A percentile compares a stretch with the other conserved stretches of the same genome.
phyloP scores from a whole-genome alignment of 108 stramenopile species.

The Conticribra guillardii region DNA sequence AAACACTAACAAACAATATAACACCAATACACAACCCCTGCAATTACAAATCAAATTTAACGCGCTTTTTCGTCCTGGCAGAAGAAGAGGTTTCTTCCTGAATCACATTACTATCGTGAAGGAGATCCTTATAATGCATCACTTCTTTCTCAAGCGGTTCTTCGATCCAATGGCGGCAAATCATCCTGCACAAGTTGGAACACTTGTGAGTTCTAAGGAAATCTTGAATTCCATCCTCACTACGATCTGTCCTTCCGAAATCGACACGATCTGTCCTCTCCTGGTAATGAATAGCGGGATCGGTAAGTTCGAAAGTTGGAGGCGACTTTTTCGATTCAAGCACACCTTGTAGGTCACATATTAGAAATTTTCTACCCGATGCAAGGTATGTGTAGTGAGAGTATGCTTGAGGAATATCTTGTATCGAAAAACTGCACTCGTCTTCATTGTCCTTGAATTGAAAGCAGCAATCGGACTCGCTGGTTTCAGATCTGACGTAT shows the following conservation, averaged over 20 bases:
- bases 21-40: too few species aligned
- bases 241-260: slow-evolving; percentile 55
- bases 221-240: slow-evolving; percentile 49
- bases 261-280: slow-evolving; percentile 25
- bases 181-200: slow-evolving; percentile 49
- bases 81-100: not conserved
- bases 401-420: slow-evolving; percentile 57
- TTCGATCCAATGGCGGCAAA: slow-evolving; percentile 34
- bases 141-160: slow-evolving; percentile 10
- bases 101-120: too few species aligned
- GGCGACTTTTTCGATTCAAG: slow-evolving; percentile 1
- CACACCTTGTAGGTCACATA: slow-evolving; percentile 67
- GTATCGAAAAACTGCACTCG: slow-evolving; percentile 6
- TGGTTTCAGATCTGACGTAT: not conserved
- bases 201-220: slow-evolving; percentile 54
- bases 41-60: not conserved
- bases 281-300: slow-evolving; percentile 58
- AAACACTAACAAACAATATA: too few species aligned
- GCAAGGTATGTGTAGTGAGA: slow-evolving; percentile 57
- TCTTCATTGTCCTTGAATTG: not conserved
- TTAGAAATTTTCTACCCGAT: slow-evolving; percentile 42
- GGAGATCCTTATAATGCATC: not conserved
- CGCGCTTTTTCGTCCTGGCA: not conserved
- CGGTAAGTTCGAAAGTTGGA: slow-evolving; percentile 55
- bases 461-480: not conserved